A percentile compares a stretch with the other conserved stretches of the same genome.
These are phyloP conservation scores for Suhomyces tanzawaensis DNA, from an alignment of 805 yeast species.

Conservation along the genomic window DNA sequence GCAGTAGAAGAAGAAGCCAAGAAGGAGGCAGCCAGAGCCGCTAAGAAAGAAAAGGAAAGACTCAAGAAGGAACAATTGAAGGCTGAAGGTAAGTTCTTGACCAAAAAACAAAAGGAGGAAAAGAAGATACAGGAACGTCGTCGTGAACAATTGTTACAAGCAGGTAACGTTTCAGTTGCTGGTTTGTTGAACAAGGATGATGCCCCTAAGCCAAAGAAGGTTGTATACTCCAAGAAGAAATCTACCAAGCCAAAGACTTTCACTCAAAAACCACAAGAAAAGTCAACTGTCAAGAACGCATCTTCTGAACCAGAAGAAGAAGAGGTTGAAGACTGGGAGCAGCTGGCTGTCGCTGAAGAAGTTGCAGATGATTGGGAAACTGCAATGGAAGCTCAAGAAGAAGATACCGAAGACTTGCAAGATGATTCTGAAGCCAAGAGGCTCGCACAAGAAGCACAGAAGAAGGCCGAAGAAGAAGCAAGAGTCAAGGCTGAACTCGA, in stretches of 20 bases:
- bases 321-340: conserved; percentile 85
- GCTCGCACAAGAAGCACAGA: conserved; percentile 19
- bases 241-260: conserved; percentile 44
- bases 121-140: conserved; percentile 83
- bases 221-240: conserved; percentile 72
- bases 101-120: conserved; percentile 94
- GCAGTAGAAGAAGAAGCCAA: conserved; percentile 63
- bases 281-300: conserved; percentile 28
- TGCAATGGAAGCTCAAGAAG: conserved; percentile 37
- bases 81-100: conserved; percentile 91
- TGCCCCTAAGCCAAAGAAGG: conserved; percentile 57
- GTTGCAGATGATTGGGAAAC: conserved; percentile 54
- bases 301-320: conserved; percentile 46
- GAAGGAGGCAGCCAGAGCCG: conserved; percentile 54
- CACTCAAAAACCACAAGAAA: conserved; percentile 21
- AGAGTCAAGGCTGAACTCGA: conserved; percentile 20
- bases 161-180: conserved; percentile 71
- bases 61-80: conserved; percentile 85
- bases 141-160: conserved; percentile 75
- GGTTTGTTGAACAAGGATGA: conserved; percentile 51
- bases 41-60: conserved; percentile 85
- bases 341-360: conserved; percentile 60
- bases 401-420: conserved; percentile 13
- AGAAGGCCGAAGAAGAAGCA: conserved; percentile 28
- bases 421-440: conserved; percentile 17